Base-by-base conservation (phyloP, 2,329 filamentous ascomycete species). In the Boeremia exigua region DNA sequence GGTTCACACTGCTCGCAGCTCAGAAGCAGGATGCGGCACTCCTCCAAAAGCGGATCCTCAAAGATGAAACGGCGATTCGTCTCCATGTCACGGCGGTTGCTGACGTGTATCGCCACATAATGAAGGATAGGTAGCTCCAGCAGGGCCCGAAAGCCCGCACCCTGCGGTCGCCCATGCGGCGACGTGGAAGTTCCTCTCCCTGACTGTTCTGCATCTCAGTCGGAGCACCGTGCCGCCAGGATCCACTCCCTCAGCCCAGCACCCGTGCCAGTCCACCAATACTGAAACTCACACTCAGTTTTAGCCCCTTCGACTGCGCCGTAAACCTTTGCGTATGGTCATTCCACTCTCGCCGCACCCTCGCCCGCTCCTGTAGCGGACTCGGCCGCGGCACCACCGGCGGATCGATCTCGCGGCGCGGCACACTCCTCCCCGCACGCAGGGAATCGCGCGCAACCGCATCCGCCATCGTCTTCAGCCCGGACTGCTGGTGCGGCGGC, bases 251-350 rank as follows among this genome's bases (percentile, higher is more conserved):
- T 58, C 40, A 67, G 14, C 67, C 62, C 28, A 71, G 30, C 58
- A 67, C 61, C 28, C 60, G 62, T 5, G 63, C 61, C 19, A 71
- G 27, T 3, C 69, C 69, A 12, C 62, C 67, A 6, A 66, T 46
- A 39, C 65, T 72, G 34, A 75, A 39, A 32, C 68, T 72, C 48
- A 74, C 46, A 38, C 67, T 72, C 29, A 75, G 27, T 37, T 67
- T 73, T 12, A 71, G 50, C 0, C 67, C 67, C 42, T 67, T 70
- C 1, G 59, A 58, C 44, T 70, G 60, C 4, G 63, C 64, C 7
- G 60, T 63, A 12, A 72, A 62, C 28, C 69, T 59, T 5, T 71
- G 63, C 19, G 46, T 67, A 34, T 62, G 63, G 2, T 69, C 63
- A 5, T 52, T 59, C 69, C 69, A 73, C 15, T 74, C 67, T 28